Base-by-base conservation (phyloP, 495 filamentous ascomycete species). In the Podospora tetraspora region DNA sequence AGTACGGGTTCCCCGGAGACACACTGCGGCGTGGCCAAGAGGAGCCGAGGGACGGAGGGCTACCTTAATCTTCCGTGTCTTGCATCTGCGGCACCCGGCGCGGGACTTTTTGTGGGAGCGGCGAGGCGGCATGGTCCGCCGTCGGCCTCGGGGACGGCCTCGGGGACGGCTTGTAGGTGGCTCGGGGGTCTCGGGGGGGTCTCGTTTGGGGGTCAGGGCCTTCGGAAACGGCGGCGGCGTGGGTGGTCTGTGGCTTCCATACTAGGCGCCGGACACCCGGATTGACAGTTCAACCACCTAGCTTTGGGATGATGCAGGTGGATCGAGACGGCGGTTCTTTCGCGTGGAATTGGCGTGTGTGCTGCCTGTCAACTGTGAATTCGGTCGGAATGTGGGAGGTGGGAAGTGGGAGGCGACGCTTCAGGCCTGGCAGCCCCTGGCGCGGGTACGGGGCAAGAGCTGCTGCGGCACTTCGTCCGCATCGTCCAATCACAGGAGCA, bases 61-160 rank as follows among this genome's bases (percentile, higher is more conserved):
- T 78, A 86, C 86, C 83, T 89, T 89, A 62, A 89, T 87, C 76
- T 88, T 88, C 58, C 87, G 80, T 61, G 78, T 75, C 78, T 89
- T 89, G 78, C 87, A 89, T 56, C 86, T 79, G 67, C 80, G 77
- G 68, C 87, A 89, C 25, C 87, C 87, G 56, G 84, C 80, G 66
- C 86, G 79, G 58, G 84, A 86, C 78, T 89, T 89, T 71, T 87
- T 89, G 72, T 89, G 87, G 29, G 85, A 85, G 75, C 85, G 82
- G 72, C 87, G 78, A 9, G 87, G 84, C 57, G 87, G 82, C 84
- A 86, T 85, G 64, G 30, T 70, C 58, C 25, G 24, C 59, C 43
- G 37, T 43, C 37, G 5, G 6, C 37, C 37, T 43, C 10, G 32
- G 32, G 32, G 12, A 13, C 12, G 32, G 32, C 10, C 32, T 34